Evolutionary conservation across 176 grass and related monocot genomes (phyloP), one percentile per base, ranked within the genome.

Genomic region (Carex pumila): DNA sequence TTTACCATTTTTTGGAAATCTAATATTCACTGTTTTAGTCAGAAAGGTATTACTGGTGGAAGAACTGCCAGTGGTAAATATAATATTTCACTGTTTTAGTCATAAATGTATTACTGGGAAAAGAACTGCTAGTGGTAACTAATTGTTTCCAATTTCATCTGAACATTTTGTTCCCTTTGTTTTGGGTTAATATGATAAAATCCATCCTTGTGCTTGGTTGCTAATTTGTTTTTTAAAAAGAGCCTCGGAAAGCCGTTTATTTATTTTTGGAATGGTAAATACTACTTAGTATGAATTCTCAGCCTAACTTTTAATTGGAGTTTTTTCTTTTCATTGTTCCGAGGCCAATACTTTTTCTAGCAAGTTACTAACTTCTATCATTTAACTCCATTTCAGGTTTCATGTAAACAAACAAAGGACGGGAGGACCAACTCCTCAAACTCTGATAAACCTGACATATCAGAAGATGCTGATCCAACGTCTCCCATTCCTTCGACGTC

Each of bases 311-410:
- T 29, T 25, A 22, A 54, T 54, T 25, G 55, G 3, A n/a, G 1
- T 3, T 76, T 76, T 30, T 7, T 5, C 5, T 54, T 52, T 76
- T 14, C 22, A 75, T 76, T 72, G 15, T 49, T 49, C 1, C 0
- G 18, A 43, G 39, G 22, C 22, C 58, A 39, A 39, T 39, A 39
- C 37, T 0, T 65, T 65, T 47, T 19, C 18, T 21, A 53, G 47
- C 30, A 1, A 77, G 25, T 7, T 17, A 31, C 22, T 54, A 3
- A 77, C 25, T 7, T 31, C 12, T 77, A 56, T 77, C 22, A 75
- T 47, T 75, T 68, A 36, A 71, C 17, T 43, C 56, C 22, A 55
- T 77, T 50, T 66, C 80, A 83, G 80, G 22, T 68, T 83, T 52
- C 8, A 54, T 22, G 12, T 43, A 83, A 68, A 66, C 55, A 83